A percentile compares a stretch with the other conserved stretches of the same genome.
Conservation (phyloP, 2,329 filamentous ascomycete genomes). For the Lecanicillium sp. region DNA sequence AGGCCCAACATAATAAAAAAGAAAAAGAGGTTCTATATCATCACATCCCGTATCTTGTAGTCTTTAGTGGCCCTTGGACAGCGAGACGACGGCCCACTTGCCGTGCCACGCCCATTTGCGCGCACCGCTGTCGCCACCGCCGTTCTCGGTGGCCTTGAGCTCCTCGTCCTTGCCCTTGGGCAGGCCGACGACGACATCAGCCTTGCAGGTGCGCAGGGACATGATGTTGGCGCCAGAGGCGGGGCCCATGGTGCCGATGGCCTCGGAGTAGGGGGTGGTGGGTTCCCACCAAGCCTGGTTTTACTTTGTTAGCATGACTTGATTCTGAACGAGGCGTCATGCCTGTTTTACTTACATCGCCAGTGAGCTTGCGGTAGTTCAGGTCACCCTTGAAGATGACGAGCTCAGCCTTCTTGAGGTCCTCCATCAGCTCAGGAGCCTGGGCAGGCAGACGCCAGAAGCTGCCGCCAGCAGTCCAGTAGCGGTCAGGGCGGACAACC, state of each 20-base stretch:
- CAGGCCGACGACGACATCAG: conserved; percentile 90
- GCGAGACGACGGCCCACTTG: conserved; percentile 86
- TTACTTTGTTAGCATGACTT: neutral
- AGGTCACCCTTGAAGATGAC: conserved; percentile 96
- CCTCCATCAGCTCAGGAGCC: conserved; percentile 60
- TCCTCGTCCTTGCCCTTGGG: conserved; percentile 74
- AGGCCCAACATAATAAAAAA: conserved; percentile 2
- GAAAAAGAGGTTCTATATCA: neutral
- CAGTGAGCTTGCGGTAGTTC: conserved; percentile 90
- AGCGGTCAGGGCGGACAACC: conserved; percentile 71
- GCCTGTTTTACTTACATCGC: conserved; percentile 61
- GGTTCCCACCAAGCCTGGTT: conserved; percentile 58
- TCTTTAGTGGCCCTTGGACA: conserved; percentile 24
- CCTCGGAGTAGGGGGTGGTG: conserved; percentile 75
- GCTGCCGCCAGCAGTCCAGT: conserved; percentile 84
- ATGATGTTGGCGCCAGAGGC: conserved; percentile 77
- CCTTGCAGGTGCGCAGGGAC: conserved; percentile 89
- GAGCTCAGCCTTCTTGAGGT: conserved; percentile 74
- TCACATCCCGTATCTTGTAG: neutral
- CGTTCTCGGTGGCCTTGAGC: conserved; percentile 57
- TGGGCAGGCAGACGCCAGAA: conserved; percentile 78
- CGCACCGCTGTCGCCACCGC: conserved; percentile 60
- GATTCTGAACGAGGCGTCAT: too few relatives aligned
- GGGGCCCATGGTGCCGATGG: conserved; percentile 77
- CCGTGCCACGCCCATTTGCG: conserved; percentile 93